Evolutionary conservation across 352 stramenopile species (phyloP).

Genomic region (Globisporangium echinulatum): DNA sequence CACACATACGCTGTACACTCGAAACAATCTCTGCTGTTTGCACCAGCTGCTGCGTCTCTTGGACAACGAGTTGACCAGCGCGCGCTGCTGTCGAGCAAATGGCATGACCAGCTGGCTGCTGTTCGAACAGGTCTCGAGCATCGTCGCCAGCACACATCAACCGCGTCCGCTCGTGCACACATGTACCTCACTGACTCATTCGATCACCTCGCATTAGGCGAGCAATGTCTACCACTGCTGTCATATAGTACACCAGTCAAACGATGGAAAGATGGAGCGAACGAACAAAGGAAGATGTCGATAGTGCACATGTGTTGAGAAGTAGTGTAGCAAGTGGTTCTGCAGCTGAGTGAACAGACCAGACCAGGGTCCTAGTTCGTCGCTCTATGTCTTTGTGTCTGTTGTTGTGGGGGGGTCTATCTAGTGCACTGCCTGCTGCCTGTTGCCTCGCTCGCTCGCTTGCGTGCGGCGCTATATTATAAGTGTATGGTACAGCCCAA

Average conservation of each 20-base stretch:
- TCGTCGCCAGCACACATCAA: no score
- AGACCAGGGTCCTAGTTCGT: no score
- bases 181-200: no score
- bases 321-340: neutral
- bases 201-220: no score
- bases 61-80: conserved; percentile 2
- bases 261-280: no score
- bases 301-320: neutral
- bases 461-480: conserved; percentile 28
- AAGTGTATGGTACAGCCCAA: conserved; percentile 41
- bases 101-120: neutral
- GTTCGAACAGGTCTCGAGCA: no score
- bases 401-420: neutral
- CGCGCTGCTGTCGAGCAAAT: neutral
- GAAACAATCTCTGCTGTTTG: neutral
- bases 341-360: no score
- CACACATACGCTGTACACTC: neutral
- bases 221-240: no score
- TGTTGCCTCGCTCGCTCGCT: neutral
- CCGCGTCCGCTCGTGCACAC: no score
- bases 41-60: conserved; percentile 6
- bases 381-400: neutral
- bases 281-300: no score
- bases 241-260: no score
- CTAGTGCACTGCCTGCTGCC: neutral